Evolutionary conservation across 1,284 basidiomycete genomes (phyloP), one percentile per base, ranked within the genome.

Genomic region (Trametes hirsuta): DNA sequence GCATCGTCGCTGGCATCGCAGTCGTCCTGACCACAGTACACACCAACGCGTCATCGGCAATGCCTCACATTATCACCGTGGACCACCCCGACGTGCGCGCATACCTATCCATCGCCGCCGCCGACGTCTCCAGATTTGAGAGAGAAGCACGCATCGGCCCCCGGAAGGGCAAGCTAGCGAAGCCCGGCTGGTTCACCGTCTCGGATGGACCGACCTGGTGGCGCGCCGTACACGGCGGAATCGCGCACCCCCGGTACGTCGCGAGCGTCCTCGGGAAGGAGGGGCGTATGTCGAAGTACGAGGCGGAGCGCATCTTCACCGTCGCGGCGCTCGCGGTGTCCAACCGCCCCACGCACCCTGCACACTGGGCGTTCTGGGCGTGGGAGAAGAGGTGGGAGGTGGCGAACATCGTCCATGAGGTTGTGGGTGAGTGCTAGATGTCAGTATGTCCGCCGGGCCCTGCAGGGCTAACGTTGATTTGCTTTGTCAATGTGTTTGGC

Each of bases 311-410:
- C 34, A 34, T 71, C 55, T 69, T 69, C 59, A 63, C 53, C 3
- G 61, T 69, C 49, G 68, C 67, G 9, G 70, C 70, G 6, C 64
- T 70, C 24, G 51, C 59, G 39, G 60, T 69, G n/a, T 57, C 53
- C 44, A 15, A 47, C 41, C 48, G 44, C 25, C 55, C 62, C 14
- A 44, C 21, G 25, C 62, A 68, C 12, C 58, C 59, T 1, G 66
- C 66, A 18, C 69, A 70, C 37, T 69, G 68, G 53, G 59, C 65
- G 15, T 62, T 71, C 59, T 71, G 70, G 70, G 64, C 60, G 10
- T 22, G 47, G 6, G 52, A 58, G 14, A 39, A 46, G 21, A 47
- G 56, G 37, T n/a, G 25, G 12, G 49, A 62, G 21, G 62, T 70
- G 4, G 48, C 57, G 9, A 30, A 45, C 39, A 24, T 61, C n/a